Evolutionary conservation across 1,284 basidiomycete genomes (phyloP), one percentile per base, ranked within the genome.

Genomic region (Rugosomyces carneus): DNA sequence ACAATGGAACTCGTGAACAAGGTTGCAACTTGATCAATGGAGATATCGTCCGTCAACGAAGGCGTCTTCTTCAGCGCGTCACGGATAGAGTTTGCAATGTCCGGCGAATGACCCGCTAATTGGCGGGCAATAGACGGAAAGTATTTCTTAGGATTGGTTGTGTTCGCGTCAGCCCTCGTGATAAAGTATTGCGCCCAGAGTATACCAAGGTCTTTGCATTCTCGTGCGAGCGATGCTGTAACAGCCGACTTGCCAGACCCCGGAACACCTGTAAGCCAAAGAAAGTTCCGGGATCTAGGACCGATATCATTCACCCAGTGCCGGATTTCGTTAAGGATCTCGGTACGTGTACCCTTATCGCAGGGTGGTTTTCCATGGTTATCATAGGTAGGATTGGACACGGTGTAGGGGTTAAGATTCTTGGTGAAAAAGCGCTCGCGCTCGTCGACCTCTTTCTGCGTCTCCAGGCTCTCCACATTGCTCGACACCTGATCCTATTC

Each of bases 231-330:
- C 15, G 49, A 44, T 4, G 52, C 49, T 15, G 52, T 47, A 9
- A 53, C 49, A 13, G 52, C 47, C 3, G 52, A 53, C 44, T 53
- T 53, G 7, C 52, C 52, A 18, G 43, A 47, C 1, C 48, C 51
- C 3, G 51, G 51, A 24, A 48, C 45, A 3, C 51, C 51, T 9
- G 51, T 47, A 10, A 52, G 45, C 51, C 51, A 52, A 11, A 50
- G 45, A 16, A 53, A 50, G 21, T 37, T 45, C 13, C 16, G 34
- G 1, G 43, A 40, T 5, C 26, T 16, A 9, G 16, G 4, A 2
- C 42, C 40, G 7, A 42, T 26, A 20, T 47, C 48, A 15, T 32
- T 16, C 9, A 52, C 37, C 51, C 51, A 52, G 3, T n/a, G 21
- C 11, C 5, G 35, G 15, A 52, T 52, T 2, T 44, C 45, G 3